These are phyloP conservation scores for Dipodascopsis uninucleata DNA, from an alignment of 805 yeast genomes.

Conservation along the genomic window DNA sequence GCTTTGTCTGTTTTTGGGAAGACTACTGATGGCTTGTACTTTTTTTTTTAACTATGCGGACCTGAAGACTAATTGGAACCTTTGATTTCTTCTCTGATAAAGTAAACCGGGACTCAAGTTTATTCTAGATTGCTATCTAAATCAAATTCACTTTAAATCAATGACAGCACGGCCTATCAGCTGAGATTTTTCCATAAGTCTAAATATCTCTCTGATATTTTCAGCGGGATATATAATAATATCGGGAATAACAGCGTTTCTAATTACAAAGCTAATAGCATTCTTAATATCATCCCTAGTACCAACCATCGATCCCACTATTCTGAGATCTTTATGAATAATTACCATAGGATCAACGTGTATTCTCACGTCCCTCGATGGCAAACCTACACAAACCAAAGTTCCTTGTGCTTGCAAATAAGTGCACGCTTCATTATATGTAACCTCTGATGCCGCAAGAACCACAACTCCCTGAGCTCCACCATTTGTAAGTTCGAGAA, in stretches of 20 bases:
- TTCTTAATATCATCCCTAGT: constrained; percentile 30
- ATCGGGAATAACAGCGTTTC: constrained; percentile 25
- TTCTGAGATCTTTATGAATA: constrained; percentile 19
- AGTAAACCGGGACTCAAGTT: no score
- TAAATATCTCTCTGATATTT: constrained; percentile 19
- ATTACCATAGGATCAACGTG: constrained; percentile 21
- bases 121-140: no score
- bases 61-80: no score
- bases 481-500: constrained; percentile 26
- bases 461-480: constrained; percentile 31
- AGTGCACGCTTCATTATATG: constrained; percentile 25
- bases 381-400: constrained; percentile 30
- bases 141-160: constrained; percentile 18
- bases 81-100: no score
- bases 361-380: constrained; percentile 20
- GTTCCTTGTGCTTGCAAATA: constrained; percentile 29
- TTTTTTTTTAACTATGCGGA: no score
- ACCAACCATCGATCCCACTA: constrained; percentile 32
- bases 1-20: no score
- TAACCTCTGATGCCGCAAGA: constrained; percentile 25
- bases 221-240: constrained; percentile 20
- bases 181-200: constrained; percentile 23
- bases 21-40: no score
- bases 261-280: constrained; percentile 30
- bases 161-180: constrained; percentile 32